A percentile compares a stretch with the other conserved stretches of the same genome.
These are phyloP conservation scores for Yamadazyma siamensis DNA, from an alignment of 1,139 yeast genomes.

Conservation along the genomic window DNA sequence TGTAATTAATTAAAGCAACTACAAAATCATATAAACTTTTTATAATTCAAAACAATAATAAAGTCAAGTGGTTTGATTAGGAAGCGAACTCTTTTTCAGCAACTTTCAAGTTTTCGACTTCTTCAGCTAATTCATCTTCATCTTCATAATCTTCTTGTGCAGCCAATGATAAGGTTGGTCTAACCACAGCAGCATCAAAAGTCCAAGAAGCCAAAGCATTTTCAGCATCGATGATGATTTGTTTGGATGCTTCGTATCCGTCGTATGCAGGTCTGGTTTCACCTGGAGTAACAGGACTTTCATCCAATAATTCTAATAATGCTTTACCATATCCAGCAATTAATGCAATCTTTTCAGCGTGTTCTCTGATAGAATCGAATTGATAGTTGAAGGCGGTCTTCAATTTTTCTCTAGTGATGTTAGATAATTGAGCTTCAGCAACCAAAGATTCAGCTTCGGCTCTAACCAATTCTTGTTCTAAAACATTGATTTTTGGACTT, in stretches of 20 bases:
- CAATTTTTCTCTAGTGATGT: conserved; percentile 82
- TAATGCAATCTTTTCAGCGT: conserved; percentile 78
- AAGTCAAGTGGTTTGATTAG: too few relatives aligned
- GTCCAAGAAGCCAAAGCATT: conserved; percentile 84
- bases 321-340: conserved; percentile 92
- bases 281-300: conserved; percentile 86
- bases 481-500: conserved; percentile 74
- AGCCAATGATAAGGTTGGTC: conserved; percentile 76
- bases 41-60: too few relatives aligned
- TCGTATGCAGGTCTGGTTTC: conserved; percentile 87
- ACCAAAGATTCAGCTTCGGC: conserved; percentile 89
- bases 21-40: too few relatives aligned
- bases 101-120: conserved; percentile 51
- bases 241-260: conserved; percentile 85
- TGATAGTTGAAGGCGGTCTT: conserved; percentile 83
- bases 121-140: conserved; percentile 56
- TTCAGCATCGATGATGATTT: conserved; percentile 82
- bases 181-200: conserved; percentile 73
- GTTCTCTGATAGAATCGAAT: conserved; percentile 79
- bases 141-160: conserved; percentile 59
- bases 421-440: conserved; percentile 87
- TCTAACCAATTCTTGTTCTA: conserved; percentile 85
- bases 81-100: conserved; percentile 43
- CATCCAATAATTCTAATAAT: conserved; percentile 75
- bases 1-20: too few relatives aligned